Evolutionary conservation across 108 stramenopile species (phyloP).

Genomic region (Skeletonema tropicum): DNA sequence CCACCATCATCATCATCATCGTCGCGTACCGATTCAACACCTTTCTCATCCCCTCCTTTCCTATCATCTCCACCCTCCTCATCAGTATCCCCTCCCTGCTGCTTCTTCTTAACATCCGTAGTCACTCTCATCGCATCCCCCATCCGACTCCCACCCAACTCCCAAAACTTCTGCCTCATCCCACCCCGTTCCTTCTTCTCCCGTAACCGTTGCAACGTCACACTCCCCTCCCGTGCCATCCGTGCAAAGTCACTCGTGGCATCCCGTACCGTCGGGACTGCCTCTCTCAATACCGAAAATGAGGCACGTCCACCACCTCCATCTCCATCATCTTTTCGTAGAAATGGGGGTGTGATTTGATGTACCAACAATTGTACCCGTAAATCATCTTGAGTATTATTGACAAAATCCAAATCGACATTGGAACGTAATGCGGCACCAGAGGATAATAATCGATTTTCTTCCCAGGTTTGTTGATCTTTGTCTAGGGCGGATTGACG

Average conservation of each 20-base stretch:
- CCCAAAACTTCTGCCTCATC: conserved; percentile 98
- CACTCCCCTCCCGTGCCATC: conserved; percentile 91
- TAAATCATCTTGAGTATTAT: conserved; percentile 52
- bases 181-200: conserved; percentile 88
- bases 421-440: conserved; percentile 80
- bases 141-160: conserved; percentile 96
- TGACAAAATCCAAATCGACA: conserved; percentile 79
- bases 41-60: conserved; percentile 30
- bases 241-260: conserved; percentile 90
- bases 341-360: conserved; percentile 97
- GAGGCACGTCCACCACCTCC: conserved; percentile 60
- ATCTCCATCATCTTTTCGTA: conserved; percentile 34
- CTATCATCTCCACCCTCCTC: conserved; percentile 30
- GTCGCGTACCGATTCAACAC: conserved; percentile 3
- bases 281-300: conserved; percentile 84
- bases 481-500: conserved; percentile 78
- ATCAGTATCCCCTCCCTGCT: conserved; percentile 28
- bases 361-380: conserved; percentile 90
- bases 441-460: conserved; percentile 87
- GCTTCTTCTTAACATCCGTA: conserved; percentile 37
- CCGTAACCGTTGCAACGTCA: conserved; percentile 68
- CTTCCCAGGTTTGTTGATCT: conserved; percentile 98
- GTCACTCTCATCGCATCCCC: conserved; percentile 89
- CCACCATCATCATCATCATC: conserved; percentile 46
- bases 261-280: conserved; percentile 90